Conservation (phyloP, 78 protist species). For the Tieghemostelium lacteum region DNA sequence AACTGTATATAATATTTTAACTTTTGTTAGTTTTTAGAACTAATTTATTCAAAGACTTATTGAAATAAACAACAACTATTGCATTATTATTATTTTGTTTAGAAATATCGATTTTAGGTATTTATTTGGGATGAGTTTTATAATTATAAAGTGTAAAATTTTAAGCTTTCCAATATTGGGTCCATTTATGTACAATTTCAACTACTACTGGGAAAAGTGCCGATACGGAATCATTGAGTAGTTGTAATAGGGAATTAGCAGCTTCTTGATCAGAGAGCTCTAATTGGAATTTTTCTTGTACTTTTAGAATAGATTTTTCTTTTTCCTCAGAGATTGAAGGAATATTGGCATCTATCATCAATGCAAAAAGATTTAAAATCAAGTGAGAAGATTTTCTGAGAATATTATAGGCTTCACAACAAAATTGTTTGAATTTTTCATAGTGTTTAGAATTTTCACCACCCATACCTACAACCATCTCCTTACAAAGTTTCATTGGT, state of each 20-base stretch:
- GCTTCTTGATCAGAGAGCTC: constrained; percentile 97
- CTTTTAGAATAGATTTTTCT: constrained; percentile 51
- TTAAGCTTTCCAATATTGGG: constrained; percentile 84
- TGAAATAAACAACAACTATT: too few species aligned
- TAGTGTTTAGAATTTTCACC: constrained; percentile 88
- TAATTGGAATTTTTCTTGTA: constrained; percentile 94
- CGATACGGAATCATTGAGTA: constrained; percentile 90
- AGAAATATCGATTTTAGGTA: too few species aligned
- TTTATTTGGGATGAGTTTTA: too few species aligned
- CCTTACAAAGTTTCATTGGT: constrained; percentile 94
- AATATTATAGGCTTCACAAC: constrained; percentile 94
- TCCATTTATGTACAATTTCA: constrained; percentile 91
- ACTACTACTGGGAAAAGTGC: constrained; percentile 94
- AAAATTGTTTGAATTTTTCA: constrained; percentile 85
- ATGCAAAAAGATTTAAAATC: constrained; percentile 91
- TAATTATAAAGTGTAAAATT: neutral
- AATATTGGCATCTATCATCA: constrained; percentile 96
- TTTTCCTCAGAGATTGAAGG: constrained; percentile 85
- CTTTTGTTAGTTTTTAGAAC: too few species aligned
- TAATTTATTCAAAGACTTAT: too few species aligned
- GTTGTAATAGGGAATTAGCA: constrained; percentile 71
- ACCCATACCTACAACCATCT: constrained; percentile 99
- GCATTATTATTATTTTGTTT: too few species aligned
- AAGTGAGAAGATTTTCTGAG: constrained; percentile 92
- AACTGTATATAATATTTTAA: too few species aligned